These are phyloP conservation scores for Tremella fuciformis DNA, from an alignment of 768 basidiomycete genomes.

Conservation along the genomic window DNA sequence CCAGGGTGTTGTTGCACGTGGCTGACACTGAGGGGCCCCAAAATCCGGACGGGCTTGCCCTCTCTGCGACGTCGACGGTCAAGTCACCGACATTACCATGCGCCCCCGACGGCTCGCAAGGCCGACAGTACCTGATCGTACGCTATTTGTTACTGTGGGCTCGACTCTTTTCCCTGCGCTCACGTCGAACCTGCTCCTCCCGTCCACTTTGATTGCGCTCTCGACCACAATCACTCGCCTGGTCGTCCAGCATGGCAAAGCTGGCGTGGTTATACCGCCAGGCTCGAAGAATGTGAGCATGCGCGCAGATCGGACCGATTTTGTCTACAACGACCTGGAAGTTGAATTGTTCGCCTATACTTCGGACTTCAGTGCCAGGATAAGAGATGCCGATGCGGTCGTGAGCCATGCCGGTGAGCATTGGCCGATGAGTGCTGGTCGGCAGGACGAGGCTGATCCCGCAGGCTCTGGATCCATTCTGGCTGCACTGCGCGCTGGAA, in stretches of 20 bases:
- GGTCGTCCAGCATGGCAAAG: conserved; percentile 71
- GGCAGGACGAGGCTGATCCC: neutral
- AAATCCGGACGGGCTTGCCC: too few relatives aligned
- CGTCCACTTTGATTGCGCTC: conserved; percentile 61
- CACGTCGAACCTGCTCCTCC: conserved; percentile 60
- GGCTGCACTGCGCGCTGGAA: conserved; percentile 71
- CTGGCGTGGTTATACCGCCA: conserved; percentile 12
- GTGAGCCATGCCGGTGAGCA: conserved; percentile 88
- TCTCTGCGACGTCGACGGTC: too few relatives aligned
- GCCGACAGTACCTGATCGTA: neutral
- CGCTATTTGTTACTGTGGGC: conserved; percentile 77
- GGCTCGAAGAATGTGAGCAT: neutral
- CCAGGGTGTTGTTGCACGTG: too few relatives aligned
- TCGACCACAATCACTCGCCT: conserved; percentile 62
- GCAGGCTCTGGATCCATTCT: conserved; percentile 92
- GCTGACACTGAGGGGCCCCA: too few relatives aligned
- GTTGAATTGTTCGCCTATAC: conserved; percentile 74
- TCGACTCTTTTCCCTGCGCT: conserved; percentile 82
- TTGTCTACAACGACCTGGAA: conserved; percentile 54
- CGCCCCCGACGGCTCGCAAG: neutral
- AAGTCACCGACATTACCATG: neutral
- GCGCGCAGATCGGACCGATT: neutral
- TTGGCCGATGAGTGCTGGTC: conserved; percentile 1
- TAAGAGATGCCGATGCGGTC: conserved; percentile 68
- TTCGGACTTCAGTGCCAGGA: conserved; percentile 65